Percentiles rank a stretch among this genome's conserved stretches.
phyloP scores from a whole-genome alignment of 768 basidiomycete genomes.

The Calocera cornea region DNA sequence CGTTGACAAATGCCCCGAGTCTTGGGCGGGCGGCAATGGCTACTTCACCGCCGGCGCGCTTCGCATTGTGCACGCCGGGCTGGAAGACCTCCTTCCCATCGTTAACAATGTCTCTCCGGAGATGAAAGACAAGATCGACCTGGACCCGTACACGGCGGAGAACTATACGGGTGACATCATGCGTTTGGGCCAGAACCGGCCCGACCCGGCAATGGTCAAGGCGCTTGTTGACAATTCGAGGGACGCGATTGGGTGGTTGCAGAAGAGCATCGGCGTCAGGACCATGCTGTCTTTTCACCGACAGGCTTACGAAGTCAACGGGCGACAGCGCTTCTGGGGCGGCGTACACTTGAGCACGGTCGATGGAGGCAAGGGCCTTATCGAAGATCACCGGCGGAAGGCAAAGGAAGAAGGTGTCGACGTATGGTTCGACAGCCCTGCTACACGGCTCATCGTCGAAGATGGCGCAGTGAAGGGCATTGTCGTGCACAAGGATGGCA shows the following conservation, averaged over 20 bases:
- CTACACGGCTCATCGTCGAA: constrained; percentile 27
- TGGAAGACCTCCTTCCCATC: constrained; percentile 45
- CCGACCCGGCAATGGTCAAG: constrained; percentile 37
- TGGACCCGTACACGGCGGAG: constrained; percentile 43
- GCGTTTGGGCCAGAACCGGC: constrained; percentile 40
- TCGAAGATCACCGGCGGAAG: constrained; percentile 33
- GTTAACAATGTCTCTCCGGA: constrained; percentile 36
- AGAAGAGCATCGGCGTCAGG: constrained; percentile 35
- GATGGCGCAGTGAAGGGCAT: constrained; percentile 35
- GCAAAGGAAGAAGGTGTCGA: constrained; percentile 32
- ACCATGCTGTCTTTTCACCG: constrained; percentile 49
- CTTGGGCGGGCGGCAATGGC: constrained; percentile 58
- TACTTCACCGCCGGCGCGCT: constrained; percentile 60
- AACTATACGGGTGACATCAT: constrained; percentile 47
- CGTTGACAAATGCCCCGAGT: constrained; percentile 48
- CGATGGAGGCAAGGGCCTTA: constrained; percentile 55
- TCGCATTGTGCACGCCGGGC: constrained; percentile 48
- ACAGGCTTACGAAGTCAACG: constrained; percentile 52
- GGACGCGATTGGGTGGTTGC: constrained; percentile 45
- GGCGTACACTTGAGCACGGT: constrained; percentile 49
- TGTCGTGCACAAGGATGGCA: constrained; percentile 30
- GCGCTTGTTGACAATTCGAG: constrained; percentile 44
- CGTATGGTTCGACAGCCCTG: constrained; percentile 45
- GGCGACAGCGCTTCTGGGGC: constrained; percentile 56
- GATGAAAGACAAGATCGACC: constrained; percentile 34